Conservation (phyloP, 129 eudicot genomes). For the Tanacetum coccineum region DNA sequence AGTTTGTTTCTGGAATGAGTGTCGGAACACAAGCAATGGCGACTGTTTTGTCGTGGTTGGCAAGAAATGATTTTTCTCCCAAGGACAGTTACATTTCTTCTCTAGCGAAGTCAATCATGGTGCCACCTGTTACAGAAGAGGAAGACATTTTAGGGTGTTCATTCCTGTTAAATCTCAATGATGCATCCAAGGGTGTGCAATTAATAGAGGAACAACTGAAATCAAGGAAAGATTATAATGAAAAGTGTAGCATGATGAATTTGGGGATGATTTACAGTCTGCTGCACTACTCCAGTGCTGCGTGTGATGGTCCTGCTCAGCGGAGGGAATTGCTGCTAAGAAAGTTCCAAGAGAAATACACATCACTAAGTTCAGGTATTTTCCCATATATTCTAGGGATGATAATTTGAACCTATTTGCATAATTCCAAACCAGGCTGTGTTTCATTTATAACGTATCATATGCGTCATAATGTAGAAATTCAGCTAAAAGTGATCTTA, state of each 20-base stretch:
- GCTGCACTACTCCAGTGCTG: slow-evolving; percentile 64
- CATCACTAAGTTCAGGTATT: slow-evolving; percentile 67
- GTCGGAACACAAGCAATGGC: slow-evolving; percentile 53
- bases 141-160: slow-evolving; percentile 85
- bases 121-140: slow-evolving; percentile 84
- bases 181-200: slow-evolving; percentile 88
- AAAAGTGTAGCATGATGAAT: slow-evolving; percentile 88
- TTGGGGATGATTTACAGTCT: slow-evolving; percentile 89
- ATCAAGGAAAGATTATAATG: slow-evolving; percentile 60
- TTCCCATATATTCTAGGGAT: neutral
- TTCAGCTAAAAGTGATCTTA: too few species aligned
- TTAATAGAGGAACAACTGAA: slow-evolving; percentile 73
- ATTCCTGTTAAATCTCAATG: slow-evolving; percentile 72
- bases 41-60: slow-evolving; percentile 76
- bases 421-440: too few species aligned
- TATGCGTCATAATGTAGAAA: too few species aligned
- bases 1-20: slow-evolving; percentile 13
- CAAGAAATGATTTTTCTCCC: slow-evolving; percentile 68
- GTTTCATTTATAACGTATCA: too few species aligned
- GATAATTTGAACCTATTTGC: neutral
- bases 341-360: slow-evolving; percentile 65
- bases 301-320: slow-evolving; percentile 60
- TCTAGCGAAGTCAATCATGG: slow-evolving; percentile 67
- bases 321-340: slow-evolving; percentile 68
- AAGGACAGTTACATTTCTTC: slow-evolving; percentile 69